phyloP scores from a whole-genome alignment of 2,329 filamentous ascomycete species.

The Pseudogymnoascus sp. region DNA sequence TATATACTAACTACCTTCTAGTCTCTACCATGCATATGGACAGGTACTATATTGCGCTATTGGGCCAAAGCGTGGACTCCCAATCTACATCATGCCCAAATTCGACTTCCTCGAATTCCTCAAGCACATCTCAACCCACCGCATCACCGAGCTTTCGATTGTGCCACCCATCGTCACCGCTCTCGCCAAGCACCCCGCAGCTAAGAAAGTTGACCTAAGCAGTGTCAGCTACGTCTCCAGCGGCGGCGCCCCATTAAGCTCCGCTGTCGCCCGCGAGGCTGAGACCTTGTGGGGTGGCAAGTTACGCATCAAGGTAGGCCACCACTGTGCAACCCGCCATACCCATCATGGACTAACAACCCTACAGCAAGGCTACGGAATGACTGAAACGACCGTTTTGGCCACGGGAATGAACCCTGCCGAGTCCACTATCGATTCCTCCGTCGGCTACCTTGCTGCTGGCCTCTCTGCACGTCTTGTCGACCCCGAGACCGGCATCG shows the following conservation, averaged over 20 bases:
- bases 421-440: slow-evolving; percentile 35
- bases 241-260: slow-evolving; percentile 63
- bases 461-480: slow-evolving; percentile 66
- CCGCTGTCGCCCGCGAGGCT: slow-evolving; percentile 51
- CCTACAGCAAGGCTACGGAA: slow-evolving; percentile 68
- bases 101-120: slow-evolving; percentile 73
- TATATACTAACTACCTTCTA: slow-evolving; percentile 62
- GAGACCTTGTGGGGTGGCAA: slow-evolving; percentile 47
- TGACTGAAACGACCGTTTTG: slow-evolving; percentile 77
- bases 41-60: slow-evolving; percentile 65
- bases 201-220: slow-evolving; percentile 60
- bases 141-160: slow-evolving; percentile 57
- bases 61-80: slow-evolving; percentile 47
- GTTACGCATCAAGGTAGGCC: slow-evolving; percentile 40
- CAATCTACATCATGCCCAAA: slow-evolving; percentile 69
- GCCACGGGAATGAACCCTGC: slow-evolving; percentile 56
- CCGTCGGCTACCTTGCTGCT: slow-evolving; percentile 61
- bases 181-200: slow-evolving; percentile 63
- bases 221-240: slow-evolving; percentile 52
- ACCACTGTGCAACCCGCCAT: background rate
- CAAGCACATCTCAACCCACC: slow-evolving; percentile 57
- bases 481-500: slow-evolving; percentile 44
- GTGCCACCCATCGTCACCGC: slow-evolving; percentile 72
- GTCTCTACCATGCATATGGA: slow-evolving; percentile 64
- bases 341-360: background rate